Base-by-base conservation (phyloP, 1,139 yeast genomes). In the Candida tetrigidarum region DNA sequence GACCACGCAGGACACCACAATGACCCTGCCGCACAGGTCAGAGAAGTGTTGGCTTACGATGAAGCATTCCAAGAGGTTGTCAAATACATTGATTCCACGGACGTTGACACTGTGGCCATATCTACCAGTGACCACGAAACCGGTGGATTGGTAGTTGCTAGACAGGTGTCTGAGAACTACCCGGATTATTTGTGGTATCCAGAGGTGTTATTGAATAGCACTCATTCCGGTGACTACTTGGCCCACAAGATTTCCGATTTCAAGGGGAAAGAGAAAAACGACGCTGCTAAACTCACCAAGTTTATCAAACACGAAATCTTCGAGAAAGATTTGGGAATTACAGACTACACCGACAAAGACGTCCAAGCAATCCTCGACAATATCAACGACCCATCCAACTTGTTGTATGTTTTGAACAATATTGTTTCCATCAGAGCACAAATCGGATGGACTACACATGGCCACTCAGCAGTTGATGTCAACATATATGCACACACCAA, bases 41-140 rank as follows among this genome's bases (percentile, higher is more conserved):
- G 78, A 50, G 78, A 73, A 58, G 75, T 71, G 5, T 69, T 73
- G 59, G 79, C 77, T 9, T 90, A 81, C 61, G 96, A 88, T 60
- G 81, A 77, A 43, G 90, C 96, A 3, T 87, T 86, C 64, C 62
- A 75, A 49, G 85, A 86, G 8, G 96, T 83, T 2, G 63, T 79
- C 39, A 81, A 86, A 33, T 89, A 81, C 61, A 87, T 86, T 37
- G 80, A 84, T 49, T 58, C 73, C 11, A 62, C 84, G 3, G 86
- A 85, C 41, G 80, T 78, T 10, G 96, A 88, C 50, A 88, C 96
- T 0, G 69, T 86, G 41, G 76, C 89, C 25, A 70, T 90, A 34
- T 80, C 91, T 16, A 88, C 96, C 1, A 85, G 95, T 27, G 97
- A 90, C 61, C 97, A 90, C 64, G 97, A 90, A 62, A 90, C 97